A percentile compares a stretch with the other conserved stretches of the same genome.
Evolutionary conservation across 345 rosid genomes (phyloP).

Genomic region (Eucalyptus victrix): DNA sequence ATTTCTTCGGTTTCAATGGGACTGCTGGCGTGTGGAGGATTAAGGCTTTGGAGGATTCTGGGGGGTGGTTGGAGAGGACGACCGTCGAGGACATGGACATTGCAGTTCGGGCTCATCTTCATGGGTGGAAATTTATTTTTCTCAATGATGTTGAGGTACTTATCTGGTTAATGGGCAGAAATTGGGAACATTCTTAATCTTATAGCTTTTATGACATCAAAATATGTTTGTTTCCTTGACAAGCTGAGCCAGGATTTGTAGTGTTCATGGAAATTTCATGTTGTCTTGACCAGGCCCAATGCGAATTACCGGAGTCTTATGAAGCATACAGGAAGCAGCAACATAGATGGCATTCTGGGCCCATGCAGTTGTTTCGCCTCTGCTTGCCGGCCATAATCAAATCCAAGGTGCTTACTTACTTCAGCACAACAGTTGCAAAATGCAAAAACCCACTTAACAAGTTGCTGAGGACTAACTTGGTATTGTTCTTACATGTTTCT

Average conservation of each 20-base stretch:
- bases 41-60: slow-evolving; percentile 85
- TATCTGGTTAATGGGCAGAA: not conserved
- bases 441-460: not conserved
- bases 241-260: not conserved
- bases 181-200: not conserved
- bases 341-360: slow-evolving; percentile 97
- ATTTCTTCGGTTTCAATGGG: slow-evolving; percentile 93
- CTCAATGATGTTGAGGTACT: slow-evolving; percentile 85
- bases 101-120: slow-evolving; percentile 93
- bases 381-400: slow-evolving; percentile 66
- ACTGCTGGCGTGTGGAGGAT: slow-evolving; percentile 98
- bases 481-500: not conserved
- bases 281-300: slow-evolving; percentile 49
- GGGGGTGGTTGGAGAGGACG: slow-evolving; percentile 97
- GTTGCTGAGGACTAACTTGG: not conserved
- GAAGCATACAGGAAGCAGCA: slow-evolving; percentile 96
- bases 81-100: slow-evolving; percentile 98
- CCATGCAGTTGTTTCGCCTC: slow-evolving; percentile 92
- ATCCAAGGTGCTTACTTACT: slow-evolving; percentile 41
- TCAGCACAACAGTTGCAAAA: not conserved
- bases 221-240: not conserved
- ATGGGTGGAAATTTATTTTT: slow-evolving; percentile 86
- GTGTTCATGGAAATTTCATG: not conserved
- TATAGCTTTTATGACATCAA: not conserved
- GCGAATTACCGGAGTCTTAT: slow-evolving; percentile 89